A percentile compares a stretch with the other conserved stretches of the same genome.
Conservation (phyloP, 2,329 filamentous ascomycete species). For the Camillea tinctor region DNA sequence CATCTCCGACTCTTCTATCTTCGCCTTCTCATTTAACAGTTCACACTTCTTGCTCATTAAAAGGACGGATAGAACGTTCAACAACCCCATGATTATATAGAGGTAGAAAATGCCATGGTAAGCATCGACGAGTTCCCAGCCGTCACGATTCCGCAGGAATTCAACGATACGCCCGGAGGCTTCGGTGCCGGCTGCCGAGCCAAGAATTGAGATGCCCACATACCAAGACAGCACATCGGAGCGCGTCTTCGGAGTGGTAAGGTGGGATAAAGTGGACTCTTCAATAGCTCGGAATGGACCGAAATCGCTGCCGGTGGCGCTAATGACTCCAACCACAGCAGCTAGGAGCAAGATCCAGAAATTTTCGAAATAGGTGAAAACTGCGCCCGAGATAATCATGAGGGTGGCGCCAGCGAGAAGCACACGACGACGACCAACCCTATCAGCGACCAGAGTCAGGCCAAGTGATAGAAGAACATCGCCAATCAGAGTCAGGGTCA, state of each 20-base stretch:
- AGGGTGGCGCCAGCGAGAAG: conserved; percentile 51
- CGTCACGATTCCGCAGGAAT: conserved; percentile 40
- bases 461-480: conserved; percentile 59
- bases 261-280: conserved; percentile 61
- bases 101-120: conserved; percentile 60
- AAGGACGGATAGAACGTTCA: conserved; percentile 48
- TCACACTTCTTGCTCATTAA: conserved; percentile 52
- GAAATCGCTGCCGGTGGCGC: conserved; percentile 63
- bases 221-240: conserved; percentile 69
- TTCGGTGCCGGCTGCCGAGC: conserved; percentile 53
- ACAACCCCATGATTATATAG: conserved; percentile 54
- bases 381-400: conserved; percentile 55
- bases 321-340: conserved; percentile 60
- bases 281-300: conserved; percentile 67
- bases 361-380: conserved; percentile 54
- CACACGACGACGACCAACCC: conserved; percentile 54
- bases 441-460: conserved; percentile 59
- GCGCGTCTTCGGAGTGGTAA: conserved; percentile 53
- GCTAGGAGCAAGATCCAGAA: conserved; percentile 60
- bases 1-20: conserved; percentile 23
- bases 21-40: conserved; percentile 25
- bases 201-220: conserved; percentile 55
- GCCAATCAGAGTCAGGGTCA: conserved; percentile 61
- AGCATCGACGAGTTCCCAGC: conserved; percentile 48
- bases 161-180: conserved; percentile 51